Base-by-base conservation (phyloP, 495 filamentous ascomycete genomes). In the Lasiosphaeria ovina region DNA sequence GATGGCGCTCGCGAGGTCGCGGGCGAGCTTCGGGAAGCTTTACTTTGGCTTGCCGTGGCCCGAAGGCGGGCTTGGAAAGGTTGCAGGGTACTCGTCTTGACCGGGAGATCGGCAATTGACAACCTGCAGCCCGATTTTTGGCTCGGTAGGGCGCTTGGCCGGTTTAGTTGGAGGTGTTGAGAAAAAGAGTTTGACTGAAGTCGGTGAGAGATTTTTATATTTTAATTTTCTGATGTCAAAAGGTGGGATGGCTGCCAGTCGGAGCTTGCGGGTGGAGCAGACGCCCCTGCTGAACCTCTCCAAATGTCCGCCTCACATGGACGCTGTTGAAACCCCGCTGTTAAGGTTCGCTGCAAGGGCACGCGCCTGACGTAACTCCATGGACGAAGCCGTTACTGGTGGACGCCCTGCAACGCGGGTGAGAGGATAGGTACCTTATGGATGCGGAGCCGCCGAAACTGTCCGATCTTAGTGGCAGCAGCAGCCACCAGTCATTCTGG, bases 171-270 rank as follows among this genome's bases (percentile, higher is more conserved):
- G 33, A 35, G 48, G 14, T 32, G 24, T 14, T 31, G 44, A n/a
- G 14, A 38, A 48, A 51, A 51, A 34, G 24, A 38, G 45, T 33
- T 16, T 33, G 53, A 6, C 36, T 57, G 7, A 36, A 54, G 51
- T 52, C 54, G 61, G 56, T 67, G 62, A 62, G 65, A 56, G 55
- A 64, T 63, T 66, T 66, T 57, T 52, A 62, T 62, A 40, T 64
- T 64, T 66, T 58, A 62, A 35, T 64, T 64, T 66, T 55, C 45
- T 61, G 65, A 62, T 60, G 53, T 54, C 60, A 53, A 64, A 51
- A 61, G 42, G 59, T 67, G 66, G 57, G 62, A 64, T 60, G 52
- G 32, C 17, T 24, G 44, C 10, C 38, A 47, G 36, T 48, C 32
- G 32, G 40, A 55, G 56, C 59, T 47, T 55, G 57, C 51, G 51